These are phyloP conservation scores for Withania somnifera DNA, from an alignment of 305 asterid genomes.

Conservation along the genomic window DNA sequence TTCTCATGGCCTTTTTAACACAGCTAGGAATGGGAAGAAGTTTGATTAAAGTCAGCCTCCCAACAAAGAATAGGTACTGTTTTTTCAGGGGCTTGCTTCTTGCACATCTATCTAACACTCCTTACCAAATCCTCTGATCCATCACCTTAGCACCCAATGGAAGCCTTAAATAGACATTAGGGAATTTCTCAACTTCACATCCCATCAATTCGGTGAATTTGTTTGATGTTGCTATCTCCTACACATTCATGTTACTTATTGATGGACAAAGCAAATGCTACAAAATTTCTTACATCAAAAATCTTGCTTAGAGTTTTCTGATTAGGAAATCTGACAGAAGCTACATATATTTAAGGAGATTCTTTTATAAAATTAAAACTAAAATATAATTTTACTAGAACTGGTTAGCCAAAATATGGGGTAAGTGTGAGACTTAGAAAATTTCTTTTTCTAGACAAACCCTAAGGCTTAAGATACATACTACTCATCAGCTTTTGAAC, in stretches of 20 bases:
- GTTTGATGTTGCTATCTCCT: neutral
- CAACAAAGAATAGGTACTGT: neutral
- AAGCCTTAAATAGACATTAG: neutral
- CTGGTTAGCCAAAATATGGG: neutral
- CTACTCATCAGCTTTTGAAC: neutral
- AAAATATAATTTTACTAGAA: neutral
- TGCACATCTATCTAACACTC: neutral
- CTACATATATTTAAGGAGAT: neutral
- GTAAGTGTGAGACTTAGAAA: neutral
- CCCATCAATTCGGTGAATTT: neutral
- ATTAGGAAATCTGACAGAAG: neutral
- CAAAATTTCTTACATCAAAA: neutral
- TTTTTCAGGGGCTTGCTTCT: neutral
- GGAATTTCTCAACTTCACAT: neutral
- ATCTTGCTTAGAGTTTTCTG: neutral
- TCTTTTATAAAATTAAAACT: neutral
- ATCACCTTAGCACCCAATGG: neutral
- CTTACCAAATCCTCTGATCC: neutral
- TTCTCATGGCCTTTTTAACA: neutral
- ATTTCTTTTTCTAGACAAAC: neutral
- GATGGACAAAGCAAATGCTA: neutral
- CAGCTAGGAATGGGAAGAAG: neutral
- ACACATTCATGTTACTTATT: neutral
- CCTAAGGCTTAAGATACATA: neutral
- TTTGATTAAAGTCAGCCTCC: neutral